Evolutionary conservation across 2,329 filamentous ascomycete species (phyloP), one percentile per base, ranked within the genome.

Genomic region (Pseudocercospora macadamiae): DNA sequence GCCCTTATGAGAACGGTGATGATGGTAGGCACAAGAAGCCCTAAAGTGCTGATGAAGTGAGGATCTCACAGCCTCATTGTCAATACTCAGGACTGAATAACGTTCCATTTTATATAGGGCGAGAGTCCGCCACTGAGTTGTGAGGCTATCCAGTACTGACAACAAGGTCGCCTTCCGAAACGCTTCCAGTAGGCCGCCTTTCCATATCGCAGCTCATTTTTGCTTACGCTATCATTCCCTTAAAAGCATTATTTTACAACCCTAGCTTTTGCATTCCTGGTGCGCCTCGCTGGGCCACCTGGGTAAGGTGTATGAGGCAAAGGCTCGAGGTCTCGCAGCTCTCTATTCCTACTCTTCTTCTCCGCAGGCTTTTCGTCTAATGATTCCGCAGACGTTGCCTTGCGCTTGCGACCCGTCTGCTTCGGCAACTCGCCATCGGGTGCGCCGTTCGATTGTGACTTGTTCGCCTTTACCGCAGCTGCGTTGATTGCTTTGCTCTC

Each of bases 1-100:
- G 73, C 2, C 73, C 73, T 9, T 74, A 75, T 61, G 64, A 67
- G 53, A 68, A 68, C 51, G 71, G 71, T 12, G 72, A 74, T 62
- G 71, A 74, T 66, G 72, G 72, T 7, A 66, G 72, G 51, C 72
- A 74, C 62, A 42, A 71, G 57, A 71, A 71, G 61, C 66, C 64
- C 18, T 68, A 59, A 60, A n/a, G n/a, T n/a, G n/a, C n/a, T n/a
- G n/a, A n/a, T n/a, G n/a, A n/a, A n/a, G n/a, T n/a, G n/a, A n/a
- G n/a, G n/a, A n/a, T n/a, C n/a, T n/a, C n/a, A n/a, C n/a, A n/a
- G n/a, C n/a, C n/a, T n/a, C n/a, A n/a, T n/a, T n/a, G n/a, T n/a
- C n/a, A n/a, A n/a, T n/a, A n/a, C n/a, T n/a, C n/a, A n/a, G n/a
- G n/a, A n/a, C n/a, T n/a, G n/a, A n/a, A n/a, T n/a, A n/a, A n/a